phyloP scores from a whole-genome alignment of 2,329 filamentous ascomycete species.

The Colletotrichum sp. region DNA sequence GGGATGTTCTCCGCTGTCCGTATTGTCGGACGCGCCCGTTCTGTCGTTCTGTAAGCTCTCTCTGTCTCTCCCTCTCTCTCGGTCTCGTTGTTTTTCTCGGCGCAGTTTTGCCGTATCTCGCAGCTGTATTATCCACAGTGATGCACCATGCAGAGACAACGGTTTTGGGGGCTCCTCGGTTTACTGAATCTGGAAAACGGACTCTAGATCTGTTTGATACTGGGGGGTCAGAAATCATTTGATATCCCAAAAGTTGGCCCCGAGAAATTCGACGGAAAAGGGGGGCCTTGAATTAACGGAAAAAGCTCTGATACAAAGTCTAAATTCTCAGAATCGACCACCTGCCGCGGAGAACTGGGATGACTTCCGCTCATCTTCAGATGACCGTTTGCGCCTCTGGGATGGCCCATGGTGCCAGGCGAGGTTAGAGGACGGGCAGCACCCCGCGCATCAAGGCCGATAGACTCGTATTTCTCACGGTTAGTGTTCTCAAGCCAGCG shows the following conservation, averaged over 20 bases:
- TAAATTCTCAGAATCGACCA: constrained; percentile 5
- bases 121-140: constrained; percentile 2
- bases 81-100: background rate
- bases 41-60: background rate
- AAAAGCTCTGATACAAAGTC: constrained; percentile 6
- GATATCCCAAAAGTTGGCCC: background rate
- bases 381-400: background rate
- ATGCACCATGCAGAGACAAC: background rate
- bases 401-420: background rate
- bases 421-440: background rate
- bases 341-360: background rate
- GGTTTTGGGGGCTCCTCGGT: background rate
- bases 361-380: background rate
- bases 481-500: background rate
- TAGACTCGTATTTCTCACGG: background rate
- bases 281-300: background rate
- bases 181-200: background rate
- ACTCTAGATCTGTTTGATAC: background rate
- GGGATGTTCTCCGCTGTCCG: background rate
- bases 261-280: background rate
- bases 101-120: background rate
- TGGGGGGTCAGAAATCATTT: background rate
- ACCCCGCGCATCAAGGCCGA: background rate
- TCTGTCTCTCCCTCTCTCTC: background rate
- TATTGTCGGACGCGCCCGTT: background rate